Evolutionary conservation across 2,329 filamentous ascomycete species (phyloP).

Genomic region (Zymoseptoria ardabiliae): DNA sequence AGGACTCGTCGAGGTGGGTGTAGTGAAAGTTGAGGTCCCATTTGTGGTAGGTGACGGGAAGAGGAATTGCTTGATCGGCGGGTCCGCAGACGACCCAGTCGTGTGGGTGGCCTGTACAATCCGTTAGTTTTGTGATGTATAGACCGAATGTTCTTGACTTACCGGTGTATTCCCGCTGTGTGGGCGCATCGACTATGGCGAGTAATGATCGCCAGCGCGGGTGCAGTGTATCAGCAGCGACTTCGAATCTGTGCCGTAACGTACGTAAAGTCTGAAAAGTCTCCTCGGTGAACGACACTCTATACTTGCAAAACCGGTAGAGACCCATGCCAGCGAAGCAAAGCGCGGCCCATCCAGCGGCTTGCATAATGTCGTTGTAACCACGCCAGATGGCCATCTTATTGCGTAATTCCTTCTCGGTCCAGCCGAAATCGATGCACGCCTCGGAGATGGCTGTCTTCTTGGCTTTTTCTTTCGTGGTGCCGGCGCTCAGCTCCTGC

Average conservation of each 20-base stretch:
- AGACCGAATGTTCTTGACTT: too few relatives aligned
- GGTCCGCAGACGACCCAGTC: constrained; percentile 43
- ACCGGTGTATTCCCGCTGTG: constrained; percentile 33
- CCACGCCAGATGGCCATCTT: constrained; percentile 49
- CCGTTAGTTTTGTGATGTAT: too few relatives aligned
- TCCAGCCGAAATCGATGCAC: constrained; percentile 48
- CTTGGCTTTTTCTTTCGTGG: constrained; percentile 37
- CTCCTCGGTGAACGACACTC: constrained; percentile 46
- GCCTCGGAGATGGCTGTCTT: constrained; percentile 48
- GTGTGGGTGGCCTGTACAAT: constrained; percentile 40
- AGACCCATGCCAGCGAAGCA: constrained; percentile 53
- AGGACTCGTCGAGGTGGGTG: constrained; percentile 44
- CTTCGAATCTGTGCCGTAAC: constrained; percentile 39
- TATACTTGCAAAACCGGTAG: constrained; percentile 55
- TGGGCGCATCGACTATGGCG: constrained; percentile 39
- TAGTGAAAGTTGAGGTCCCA: constrained; percentile 43
- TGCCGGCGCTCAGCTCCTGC: constrained; percentile 30
- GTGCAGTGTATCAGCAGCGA: constrained; percentile 27
- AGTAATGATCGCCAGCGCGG: constrained; percentile 44
- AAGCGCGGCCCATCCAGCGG: constrained; percentile 49
- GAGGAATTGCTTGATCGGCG: constrained; percentile 37
- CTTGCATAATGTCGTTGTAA: constrained; percentile 52
- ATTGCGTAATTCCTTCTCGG: constrained; percentile 52
- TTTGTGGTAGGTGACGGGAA: constrained; percentile 42
- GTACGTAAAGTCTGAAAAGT: constrained; percentile 43